Evolutionary conservation across 371 early-diverging fungal species (phyloP).

Genomic region (Lichtheimia ramosa): DNA sequence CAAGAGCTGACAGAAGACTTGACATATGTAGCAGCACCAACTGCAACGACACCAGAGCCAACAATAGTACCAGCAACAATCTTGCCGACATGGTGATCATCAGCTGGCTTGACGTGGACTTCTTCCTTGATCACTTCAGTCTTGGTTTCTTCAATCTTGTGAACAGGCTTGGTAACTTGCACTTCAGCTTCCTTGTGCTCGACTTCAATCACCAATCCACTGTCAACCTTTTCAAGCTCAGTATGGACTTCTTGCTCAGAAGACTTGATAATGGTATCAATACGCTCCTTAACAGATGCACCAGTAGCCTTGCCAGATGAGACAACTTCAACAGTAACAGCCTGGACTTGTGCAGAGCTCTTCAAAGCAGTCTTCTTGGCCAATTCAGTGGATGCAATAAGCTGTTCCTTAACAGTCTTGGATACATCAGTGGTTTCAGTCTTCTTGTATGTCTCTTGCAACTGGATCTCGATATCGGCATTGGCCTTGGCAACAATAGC

Average conservation of each 20-base stretch:
- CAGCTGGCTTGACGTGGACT: background rate
- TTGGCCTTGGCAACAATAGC: conserved; percentile 3
- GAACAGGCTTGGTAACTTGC: background rate
- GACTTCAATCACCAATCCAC: background rate
- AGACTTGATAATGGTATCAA: background rate
- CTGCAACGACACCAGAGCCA: conserved; percentile 2
- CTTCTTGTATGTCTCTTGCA: background rate
- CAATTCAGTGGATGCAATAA: conserved; percentile 1
- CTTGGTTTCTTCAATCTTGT: background rate
- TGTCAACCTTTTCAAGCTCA: background rate
- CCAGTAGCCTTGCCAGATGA: background rate
- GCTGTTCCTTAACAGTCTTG: background rate
- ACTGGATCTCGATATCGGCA: background rate
- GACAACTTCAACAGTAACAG: background rate
- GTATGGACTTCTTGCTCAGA: background rate
- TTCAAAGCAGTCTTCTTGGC: conserved; percentile 1
- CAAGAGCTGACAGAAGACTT: background rate
- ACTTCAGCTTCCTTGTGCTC: background rate
- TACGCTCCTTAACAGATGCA: background rate
- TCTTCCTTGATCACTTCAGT: background rate
- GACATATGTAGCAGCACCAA: background rate
- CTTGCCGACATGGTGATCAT: conserved; percentile 1
- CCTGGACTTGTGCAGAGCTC: background rate
- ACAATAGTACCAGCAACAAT: background rate
- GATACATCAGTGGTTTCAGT: background rate